A percentile compares a stretch with the other conserved stretches of the same genome.
phyloP scores from a whole-genome alignment of 1,139 yeast species.

The Candida sanyaensis region DNA sequence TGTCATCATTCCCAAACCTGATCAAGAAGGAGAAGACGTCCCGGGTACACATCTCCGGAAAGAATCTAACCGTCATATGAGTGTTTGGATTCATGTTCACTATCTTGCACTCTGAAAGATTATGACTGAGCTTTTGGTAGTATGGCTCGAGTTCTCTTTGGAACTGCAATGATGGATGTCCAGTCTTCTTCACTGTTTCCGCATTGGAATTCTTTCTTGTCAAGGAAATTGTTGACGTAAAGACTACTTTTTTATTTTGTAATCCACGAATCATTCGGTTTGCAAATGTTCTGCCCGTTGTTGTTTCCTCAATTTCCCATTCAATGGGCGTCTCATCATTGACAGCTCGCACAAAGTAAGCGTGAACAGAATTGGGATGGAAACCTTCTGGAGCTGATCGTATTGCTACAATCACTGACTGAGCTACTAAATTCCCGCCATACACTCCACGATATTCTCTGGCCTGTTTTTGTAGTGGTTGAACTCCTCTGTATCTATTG shows the following conservation, averaged over 20 bases:
- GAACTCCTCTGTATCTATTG: conserved; percentile 20
- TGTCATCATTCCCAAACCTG: conserved; percentile 28
- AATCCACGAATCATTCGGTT: conserved; percentile 59
- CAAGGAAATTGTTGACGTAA: conserved; percentile 55
- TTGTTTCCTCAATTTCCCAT: conserved; percentile 36
- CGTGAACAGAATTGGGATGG: conserved; percentile 37
- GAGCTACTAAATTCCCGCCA: conserved; percentile 38
- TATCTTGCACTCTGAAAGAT: background rate
- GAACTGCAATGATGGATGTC: conserved; percentile 32
- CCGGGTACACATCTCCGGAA: conserved; percentile 4
- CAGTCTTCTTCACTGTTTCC: conserved; percentile 14
- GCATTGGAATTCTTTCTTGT: conserved; percentile 31
- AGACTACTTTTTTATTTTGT: conserved; percentile 54
- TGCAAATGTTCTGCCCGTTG: conserved; percentile 59
- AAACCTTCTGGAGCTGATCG: conserved; percentile 27
- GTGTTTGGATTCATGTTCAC: conserved; percentile 4
- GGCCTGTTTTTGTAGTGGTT: conserved; percentile 27
- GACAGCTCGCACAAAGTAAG: conserved; percentile 32
- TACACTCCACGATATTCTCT: conserved; percentile 29
- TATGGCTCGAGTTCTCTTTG: conserved; percentile 35
- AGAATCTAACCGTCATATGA: conserved; percentile 6
- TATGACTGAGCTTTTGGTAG: conserved; percentile 14
- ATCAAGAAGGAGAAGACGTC: conserved; percentile 44
- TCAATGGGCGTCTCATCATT: conserved; percentile 21
- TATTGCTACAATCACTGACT: conserved; percentile 36